Conservation (phyloP, 1,284 basidiomycete species). For the Salmacisia buchloeana region DNA sequence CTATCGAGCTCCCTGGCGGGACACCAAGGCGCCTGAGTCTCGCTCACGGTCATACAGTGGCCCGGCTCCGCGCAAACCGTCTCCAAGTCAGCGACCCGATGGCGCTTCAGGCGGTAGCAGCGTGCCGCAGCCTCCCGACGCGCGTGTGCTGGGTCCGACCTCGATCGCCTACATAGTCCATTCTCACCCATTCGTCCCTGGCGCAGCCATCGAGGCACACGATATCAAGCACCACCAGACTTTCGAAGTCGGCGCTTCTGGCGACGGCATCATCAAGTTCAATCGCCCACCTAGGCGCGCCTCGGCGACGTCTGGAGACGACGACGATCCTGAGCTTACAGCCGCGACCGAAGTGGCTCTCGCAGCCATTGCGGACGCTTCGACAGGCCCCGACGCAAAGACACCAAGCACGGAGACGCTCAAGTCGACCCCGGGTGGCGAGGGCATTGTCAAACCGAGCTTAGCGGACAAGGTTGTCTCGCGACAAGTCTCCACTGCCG, state of each 20-base stretch:
- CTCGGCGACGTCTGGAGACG: slow-evolving; percentile 13
- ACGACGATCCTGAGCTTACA: slow-evolving; percentile 23
- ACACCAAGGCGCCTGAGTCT: background rate
- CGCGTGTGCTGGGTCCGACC: slow-evolving; percentile 63
- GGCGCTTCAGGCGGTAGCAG: slow-evolving; percentile 11
- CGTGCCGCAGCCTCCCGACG: slow-evolving; percentile 33
- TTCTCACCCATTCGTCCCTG: slow-evolving; percentile 74
- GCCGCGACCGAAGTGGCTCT: slow-evolving; percentile 20
- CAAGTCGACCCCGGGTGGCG: background rate
- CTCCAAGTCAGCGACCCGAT: background rate
- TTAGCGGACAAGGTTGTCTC: too few species aligned
- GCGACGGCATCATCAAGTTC: slow-evolving; percentile 82
- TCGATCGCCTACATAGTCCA: slow-evolving; percentile 79
- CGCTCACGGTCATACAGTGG: background rate
- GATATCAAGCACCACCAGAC: slow-evolving; percentile 59
- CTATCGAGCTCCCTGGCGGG: slow-evolving; percentile 6
- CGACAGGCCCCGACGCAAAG: too few species aligned
- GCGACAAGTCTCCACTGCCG: background rate
- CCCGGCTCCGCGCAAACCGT: background rate
- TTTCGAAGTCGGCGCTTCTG: slow-evolving; percentile 59
- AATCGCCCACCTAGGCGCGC: slow-evolving; percentile 55
- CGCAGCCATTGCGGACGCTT: background rate
- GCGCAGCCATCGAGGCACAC: slow-evolving; percentile 75
- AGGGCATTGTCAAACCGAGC: background rate
- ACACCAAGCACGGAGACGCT: too few species aligned